A percentile compares a stretch with the other conserved stretches of the same genome.
Evolutionary conservation across 441 rosid genomes (phyloP).

Genomic region (Mallotus japonicus): DNA sequence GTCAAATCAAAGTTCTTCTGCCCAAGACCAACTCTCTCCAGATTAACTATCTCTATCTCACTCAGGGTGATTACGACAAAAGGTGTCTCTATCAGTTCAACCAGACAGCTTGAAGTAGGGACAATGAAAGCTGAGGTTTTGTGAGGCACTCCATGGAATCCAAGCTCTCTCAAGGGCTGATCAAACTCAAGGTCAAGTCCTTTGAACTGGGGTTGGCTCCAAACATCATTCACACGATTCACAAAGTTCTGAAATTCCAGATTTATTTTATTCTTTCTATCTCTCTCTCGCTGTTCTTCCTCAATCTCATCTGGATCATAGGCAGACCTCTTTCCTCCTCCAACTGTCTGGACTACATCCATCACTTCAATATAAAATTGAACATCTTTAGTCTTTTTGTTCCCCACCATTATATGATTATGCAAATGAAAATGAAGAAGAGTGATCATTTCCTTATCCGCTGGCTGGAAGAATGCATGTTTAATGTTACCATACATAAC

Average conservation of each 20-base stretch:
- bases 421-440: slow-evolving; percentile 80
- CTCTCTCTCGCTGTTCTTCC: slow-evolving; percentile 88
- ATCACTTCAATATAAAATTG: slow-evolving; percentile 87
- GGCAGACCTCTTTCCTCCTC: slow-evolving; percentile 84
- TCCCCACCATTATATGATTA: slow-evolving; percentile 91
- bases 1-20: slow-evolving; percentile 94
- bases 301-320: slow-evolving; percentile 94
- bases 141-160: slow-evolving; percentile 83
- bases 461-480: slow-evolving; percentile 91
- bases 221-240: slow-evolving; percentile 72
- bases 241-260: slow-evolving; percentile 82
- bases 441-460: slow-evolving; percentile 89
- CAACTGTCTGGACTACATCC: slow-evolving; percentile 78
- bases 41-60: slow-evolving; percentile 90
- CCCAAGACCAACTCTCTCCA: slow-evolving; percentile 88
- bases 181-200: slow-evolving; percentile 85
- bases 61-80: slow-evolving; percentile 74
- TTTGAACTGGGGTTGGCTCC: slow-evolving; percentile 74
- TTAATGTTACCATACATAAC: slow-evolving; percentile 71
- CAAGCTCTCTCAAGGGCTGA: slow-evolving; percentile 87
- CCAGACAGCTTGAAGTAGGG: slow-evolving; percentile 85
- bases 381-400: slow-evolving; percentile 82
- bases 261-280: slow-evolving; percentile 76
- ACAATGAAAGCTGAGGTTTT: slow-evolving; percentile 76
- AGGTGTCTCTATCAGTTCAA: slow-evolving; percentile 75